phyloP scores from a whole-genome alignment of 2,329 filamentous ascomycete genomes.

The Fusarium gaditjirri region DNA sequence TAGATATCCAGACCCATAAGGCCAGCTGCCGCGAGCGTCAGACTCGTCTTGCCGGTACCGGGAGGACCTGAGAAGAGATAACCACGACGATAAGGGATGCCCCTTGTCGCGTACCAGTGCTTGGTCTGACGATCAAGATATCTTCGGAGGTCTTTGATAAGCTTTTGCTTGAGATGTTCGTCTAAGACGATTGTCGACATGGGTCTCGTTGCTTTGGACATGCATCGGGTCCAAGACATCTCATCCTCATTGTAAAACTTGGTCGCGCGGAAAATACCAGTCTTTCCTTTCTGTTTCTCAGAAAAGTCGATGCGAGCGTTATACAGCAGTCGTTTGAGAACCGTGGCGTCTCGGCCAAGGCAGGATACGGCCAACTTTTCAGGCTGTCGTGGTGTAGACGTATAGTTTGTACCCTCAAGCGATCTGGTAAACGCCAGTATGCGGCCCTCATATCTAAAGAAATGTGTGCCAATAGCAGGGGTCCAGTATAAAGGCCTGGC shows the following conservation, averaged over 20 bases:
- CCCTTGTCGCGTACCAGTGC: constrained; percentile 19
- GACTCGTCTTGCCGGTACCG: constrained; percentile 28
- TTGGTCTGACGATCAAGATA: constrained; percentile 14
- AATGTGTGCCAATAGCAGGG: constrained; percentile 10
- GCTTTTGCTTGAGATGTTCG: background rate
- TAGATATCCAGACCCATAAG: constrained; percentile 15
- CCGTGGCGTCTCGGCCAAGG: constrained; percentile 5
- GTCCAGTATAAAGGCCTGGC: constrained; percentile 9
- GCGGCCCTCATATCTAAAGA: constrained; percentile 2
- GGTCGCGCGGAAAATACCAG: constrained; percentile 8
- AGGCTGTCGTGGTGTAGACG: background rate
- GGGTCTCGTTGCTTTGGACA: constrained; percentile 16
- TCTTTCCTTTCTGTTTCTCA: constrained; percentile 3
- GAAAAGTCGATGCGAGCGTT: constrained; percentile 11
- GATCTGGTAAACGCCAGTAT: constrained; percentile 7
- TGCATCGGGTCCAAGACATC: constrained; percentile 4
- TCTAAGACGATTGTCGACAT: constrained; percentile 18
- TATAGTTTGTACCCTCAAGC: background rate
- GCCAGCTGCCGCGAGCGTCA: constrained; percentile 9
- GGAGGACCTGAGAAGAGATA: constrained; percentile 31
- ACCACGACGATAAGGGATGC: constrained; percentile 23
- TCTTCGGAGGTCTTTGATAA: background rate
- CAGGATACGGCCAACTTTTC: constrained; percentile 18
- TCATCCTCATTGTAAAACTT: background rate
- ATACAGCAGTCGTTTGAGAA: constrained; percentile 10